These are phyloP conservation scores for Pulveroboletus sp. DNA, from an alignment of 768 basidiomycete species.

Conservation along the genomic window DNA sequence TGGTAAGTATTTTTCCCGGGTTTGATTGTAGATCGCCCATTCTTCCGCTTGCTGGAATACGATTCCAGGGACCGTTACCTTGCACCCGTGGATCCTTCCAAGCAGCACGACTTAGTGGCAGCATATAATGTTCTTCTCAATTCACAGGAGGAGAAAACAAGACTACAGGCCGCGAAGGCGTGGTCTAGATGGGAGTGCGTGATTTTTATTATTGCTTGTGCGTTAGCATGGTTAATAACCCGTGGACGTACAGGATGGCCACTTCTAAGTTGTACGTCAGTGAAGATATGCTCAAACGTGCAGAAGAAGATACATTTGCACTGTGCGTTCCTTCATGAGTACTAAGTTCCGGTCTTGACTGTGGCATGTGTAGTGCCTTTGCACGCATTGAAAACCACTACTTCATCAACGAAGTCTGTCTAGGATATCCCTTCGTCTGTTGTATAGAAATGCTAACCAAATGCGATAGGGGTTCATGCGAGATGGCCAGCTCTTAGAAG, in stretches of 20 bases:
- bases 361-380: constrained; percentile 57
- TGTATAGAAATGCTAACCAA: constrained; percentile 3
- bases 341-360: constrained; percentile 4
- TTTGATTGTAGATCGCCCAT: background rate
- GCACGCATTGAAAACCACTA: constrained; percentile 90
- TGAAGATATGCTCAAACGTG: constrained; percentile 60
- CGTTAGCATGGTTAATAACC: background rate
- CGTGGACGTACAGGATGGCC: constrained; percentile 55
- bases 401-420: constrained; percentile 70
- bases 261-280: constrained; percentile 75
- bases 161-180: constrained; percentile 70
- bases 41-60: background rate
- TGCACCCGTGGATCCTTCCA: constrained; percentile 72
- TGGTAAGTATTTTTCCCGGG: constrained; percentile 47
- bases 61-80: constrained; percentile 73
- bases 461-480: constrained; percentile 70
- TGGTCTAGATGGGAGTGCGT: constrained; percentile 92
- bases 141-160: constrained; percentile 61
- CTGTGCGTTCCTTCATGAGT: constrained; percentile 44
- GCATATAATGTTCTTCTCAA: constrained; percentile 84
- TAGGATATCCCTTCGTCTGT: background rate
- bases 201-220: background rate
- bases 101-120: constrained; percentile 73
- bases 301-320: constrained; percentile 70
- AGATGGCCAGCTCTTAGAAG: constrained; percentile 81